Base-by-base conservation (phyloP, 1,284 basidiomycete genomes). In the Ustilago loliicola region DNA sequence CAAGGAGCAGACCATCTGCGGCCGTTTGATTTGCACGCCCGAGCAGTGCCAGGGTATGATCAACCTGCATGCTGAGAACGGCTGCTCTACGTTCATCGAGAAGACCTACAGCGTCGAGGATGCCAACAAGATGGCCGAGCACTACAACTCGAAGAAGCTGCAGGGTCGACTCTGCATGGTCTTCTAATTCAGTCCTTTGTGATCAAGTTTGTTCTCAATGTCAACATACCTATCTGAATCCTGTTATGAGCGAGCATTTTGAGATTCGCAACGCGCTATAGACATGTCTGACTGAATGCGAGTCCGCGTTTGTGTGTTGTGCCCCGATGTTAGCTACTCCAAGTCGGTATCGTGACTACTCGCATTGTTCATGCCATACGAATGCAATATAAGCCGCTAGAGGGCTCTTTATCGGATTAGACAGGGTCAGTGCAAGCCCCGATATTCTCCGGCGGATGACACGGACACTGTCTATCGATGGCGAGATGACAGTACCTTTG, bases 1-100 rank as follows among this genome's bases (percentile, higher is more conserved):
- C 76, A 81, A 81, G 61, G 81, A 83, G 66, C 81, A 83, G 64
- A 81, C 74, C 34, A 73, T 83, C 38, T 62, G 70, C 23, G 81
- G 81, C n/a, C 69, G 79, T 25, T 62, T 83, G 19, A 83, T 83
- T 47, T 83, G 79, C 69, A 81, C 81, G 5, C 81, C 81, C 9
- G 75, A 77, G 32, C 80, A 83, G 67, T 70, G 67, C 27, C 78
- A 81, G 59, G 78, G 79, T 23, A 80, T 83, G 81, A 66, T 83
- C 60, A 77, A 81, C 34, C 51, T 83, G 32, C 80, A 81, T 47
- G 70, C 73, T 13, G 45, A 77, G 27, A 73, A 80, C 34, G 62
- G 62, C 7, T 83, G 81, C 69, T 50, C 51, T 29, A 81, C 80
- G 11, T 69, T 71, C 62, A 76, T 83, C 54, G 81, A 83, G 42